phyloP scores from a whole-genome alignment of 148 eudicot genomes.

The Nepenthes mirabilis region DNA sequence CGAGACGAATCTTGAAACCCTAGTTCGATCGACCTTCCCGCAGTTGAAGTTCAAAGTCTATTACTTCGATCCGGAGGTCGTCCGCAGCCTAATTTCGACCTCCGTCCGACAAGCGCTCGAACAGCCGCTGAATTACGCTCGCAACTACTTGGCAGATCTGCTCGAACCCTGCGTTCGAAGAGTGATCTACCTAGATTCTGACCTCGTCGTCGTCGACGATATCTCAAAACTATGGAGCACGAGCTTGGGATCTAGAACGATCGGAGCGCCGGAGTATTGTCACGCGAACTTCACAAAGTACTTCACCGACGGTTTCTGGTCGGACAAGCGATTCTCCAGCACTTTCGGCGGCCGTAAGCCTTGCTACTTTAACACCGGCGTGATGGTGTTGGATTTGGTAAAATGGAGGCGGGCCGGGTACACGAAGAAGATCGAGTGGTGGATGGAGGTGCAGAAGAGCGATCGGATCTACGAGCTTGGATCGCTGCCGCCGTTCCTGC shows the following conservation, averaged over 20 bases:
- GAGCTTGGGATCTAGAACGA: slow-evolving; percentile 9
- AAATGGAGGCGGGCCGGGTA: slow-evolving; percentile 71
- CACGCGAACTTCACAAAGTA: slow-evolving; percentile 24
- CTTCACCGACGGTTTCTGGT: slow-evolving; percentile 32
- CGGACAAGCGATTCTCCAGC: slow-evolving; percentile 23
- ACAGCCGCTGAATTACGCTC: slow-evolving; percentile 25
- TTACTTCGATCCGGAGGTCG: slow-evolving; percentile 16
- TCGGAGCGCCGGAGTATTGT: slow-evolving; percentile 24
- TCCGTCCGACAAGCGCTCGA: slow-evolving; percentile 24
- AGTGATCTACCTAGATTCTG: slow-evolving; percentile 25
- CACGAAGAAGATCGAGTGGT: slow-evolving; percentile 60
- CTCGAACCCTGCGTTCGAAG: slow-evolving; percentile 15
- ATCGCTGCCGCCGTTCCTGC: slow-evolving; percentile 52
- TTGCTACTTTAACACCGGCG: slow-evolving; percentile 87
- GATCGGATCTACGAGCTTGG: slow-evolving; percentile 60
- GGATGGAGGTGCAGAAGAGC: slow-evolving; percentile 71
- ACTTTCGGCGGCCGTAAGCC: slow-evolving; percentile 39
- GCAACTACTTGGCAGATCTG: slow-evolving; percentile 20
- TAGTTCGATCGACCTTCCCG: slow-evolving; percentile 11
- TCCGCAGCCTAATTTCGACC: slow-evolving; percentile 14
- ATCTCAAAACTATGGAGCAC: slow-evolving; percentile 20
- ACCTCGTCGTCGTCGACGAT: slow-evolving; percentile 23
- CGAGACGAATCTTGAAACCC: slow-evolving; percentile 3
- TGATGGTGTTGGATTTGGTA: slow-evolving; percentile 73
- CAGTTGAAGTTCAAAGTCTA: slow-evolving; percentile 11